Base-by-base conservation (phyloP, 495 filamentous ascomycete species). In the Xylaria acuta region DNA sequence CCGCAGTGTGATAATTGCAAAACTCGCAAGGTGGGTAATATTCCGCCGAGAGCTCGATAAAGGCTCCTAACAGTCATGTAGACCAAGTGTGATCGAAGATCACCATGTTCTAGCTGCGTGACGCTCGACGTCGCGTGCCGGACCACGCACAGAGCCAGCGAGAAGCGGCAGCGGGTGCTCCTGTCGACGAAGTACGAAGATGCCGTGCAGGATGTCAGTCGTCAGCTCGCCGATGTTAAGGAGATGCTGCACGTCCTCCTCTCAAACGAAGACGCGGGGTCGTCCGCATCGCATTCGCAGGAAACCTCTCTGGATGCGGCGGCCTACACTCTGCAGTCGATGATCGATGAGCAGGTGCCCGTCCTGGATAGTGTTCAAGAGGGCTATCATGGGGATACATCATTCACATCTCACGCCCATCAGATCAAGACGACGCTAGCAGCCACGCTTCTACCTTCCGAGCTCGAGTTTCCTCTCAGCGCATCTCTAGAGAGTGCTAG, bases 131-230 rank as follows among this genome's bases (percentile, higher is more conserved):
- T 78, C 30, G 30, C 70, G 34, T 78, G 76, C 45, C 74, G 76
- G 40, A 73, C 54, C 12, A 76, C 76, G 25, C 74, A 70, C 27
- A 70, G 74, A 49, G 30, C 67, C 0, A 41, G 67, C 38, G 76
- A 78, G 54, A 78, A 78, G 64, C 72, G 76, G 22, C 76, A 78
- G 67, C 76, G 76, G 5, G 72, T 78, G 32, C 70, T 78, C 30
- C 30, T 78, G 54, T 78, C 76, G 34, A 65, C 74, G 5, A 78
- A 71, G 54, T 76, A 78, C 38, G 76, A 78, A 38, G 76, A 78
- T 53, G 76, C 76, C 40, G 74, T 78, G 12, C 74, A 74, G 30
- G 74, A 75, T 68, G 72, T 78, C 41, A 66, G 72, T 43, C 72
- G 72, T 18, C 76, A 75, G 40, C 74, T 78, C 41, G 62, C 69